Conservation (phyloP, 805 yeast genomes). For the Candida vaughaniae region DNA sequence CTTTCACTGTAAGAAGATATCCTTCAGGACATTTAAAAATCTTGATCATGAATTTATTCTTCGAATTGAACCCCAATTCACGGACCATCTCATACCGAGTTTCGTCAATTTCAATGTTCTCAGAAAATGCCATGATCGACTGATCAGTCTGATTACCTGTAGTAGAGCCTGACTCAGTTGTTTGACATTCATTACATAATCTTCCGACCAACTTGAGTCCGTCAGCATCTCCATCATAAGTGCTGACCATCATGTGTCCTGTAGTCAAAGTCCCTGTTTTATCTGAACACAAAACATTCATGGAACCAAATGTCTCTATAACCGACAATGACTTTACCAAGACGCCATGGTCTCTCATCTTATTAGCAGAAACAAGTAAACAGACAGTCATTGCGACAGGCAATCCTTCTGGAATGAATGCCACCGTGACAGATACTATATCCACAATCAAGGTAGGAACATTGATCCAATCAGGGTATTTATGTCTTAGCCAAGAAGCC, state of each 20-base stretch:
- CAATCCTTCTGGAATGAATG: constrained; percentile 53
- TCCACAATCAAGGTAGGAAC: constrained; percentile 42
- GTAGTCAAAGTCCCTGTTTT: constrained; percentile 50
- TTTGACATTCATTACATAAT: constrained; percentile 37
- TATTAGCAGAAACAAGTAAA: constrained; percentile 46
- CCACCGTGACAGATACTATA: constrained; percentile 45
- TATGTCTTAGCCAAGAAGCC: constrained; percentile 43
- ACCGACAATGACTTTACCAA: constrained; percentile 46
- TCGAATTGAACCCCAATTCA: constrained; percentile 41
- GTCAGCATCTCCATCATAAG: constrained; percentile 8
- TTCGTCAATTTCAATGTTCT: constrained; percentile 1
- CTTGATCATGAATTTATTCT: constrained; percentile 44
- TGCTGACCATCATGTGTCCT: constrained; percentile 46
- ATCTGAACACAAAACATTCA: constrained; percentile 45
- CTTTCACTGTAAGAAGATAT: constrained; percentile 33
- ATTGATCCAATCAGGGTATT: constrained; percentile 41
- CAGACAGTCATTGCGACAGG: constrained; percentile 53
- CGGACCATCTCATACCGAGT: constrained; percentile 18
- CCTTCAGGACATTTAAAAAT: constrained; percentile 18
- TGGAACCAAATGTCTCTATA: constrained; percentile 58
- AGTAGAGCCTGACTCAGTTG: constrained; percentile 12
- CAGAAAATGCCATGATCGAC: constrained; percentile 26
- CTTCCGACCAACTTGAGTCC: constrained; percentile 19
- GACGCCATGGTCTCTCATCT: constrained; percentile 45
- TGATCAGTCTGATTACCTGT: constrained; percentile 51